Percentiles rank a stretch among this genome's conserved stretches.
Evolutionary conservation across 441 rosid genomes (phyloP).

Genomic region (Adansonia madagascariensis): DNA sequence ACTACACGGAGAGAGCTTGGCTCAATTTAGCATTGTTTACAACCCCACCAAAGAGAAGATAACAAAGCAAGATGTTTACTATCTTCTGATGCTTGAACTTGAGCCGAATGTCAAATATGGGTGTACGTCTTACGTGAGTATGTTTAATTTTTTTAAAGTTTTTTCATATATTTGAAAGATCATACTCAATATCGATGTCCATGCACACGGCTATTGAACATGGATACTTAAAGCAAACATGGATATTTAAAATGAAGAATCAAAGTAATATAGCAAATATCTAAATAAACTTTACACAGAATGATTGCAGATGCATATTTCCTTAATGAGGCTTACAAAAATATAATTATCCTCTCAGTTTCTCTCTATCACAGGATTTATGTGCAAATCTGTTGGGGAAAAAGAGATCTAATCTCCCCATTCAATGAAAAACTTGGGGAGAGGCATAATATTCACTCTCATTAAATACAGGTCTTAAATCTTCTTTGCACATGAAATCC

Average conservation of each 20-base stretch:
- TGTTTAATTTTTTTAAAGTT: too few relatives aligned
- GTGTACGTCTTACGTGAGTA: too few relatives aligned
- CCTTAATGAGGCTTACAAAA: neutral
- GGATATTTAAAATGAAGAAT: neutral
- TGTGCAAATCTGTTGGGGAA: neutral
- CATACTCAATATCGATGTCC: too few relatives aligned
- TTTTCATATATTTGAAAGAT: too few relatives aligned
- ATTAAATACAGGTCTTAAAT: constrained; percentile 91
- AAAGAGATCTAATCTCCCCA: neutral
- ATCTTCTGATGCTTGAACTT: too few relatives aligned
- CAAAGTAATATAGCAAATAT: neutral
- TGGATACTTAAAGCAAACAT: neutral
- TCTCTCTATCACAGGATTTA: neutral
- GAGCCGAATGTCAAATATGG: too few relatives aligned
- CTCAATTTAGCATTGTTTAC: neutral
- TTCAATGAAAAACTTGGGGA: constrained; percentile 85
- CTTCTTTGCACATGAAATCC: constrained; percentile 94
- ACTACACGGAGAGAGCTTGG: neutral
- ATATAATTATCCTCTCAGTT: constrained; percentile 9
- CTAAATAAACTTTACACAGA: neutral
- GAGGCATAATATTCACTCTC: constrained; percentile 97
- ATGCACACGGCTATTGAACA: too few relatives aligned
- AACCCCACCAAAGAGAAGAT: neutral
- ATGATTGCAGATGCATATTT: constrained; percentile 2
- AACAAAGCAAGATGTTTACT: neutral